Percentiles rank a stretch among this genome's conserved stretches.
phyloP scores from a whole-genome alignment of 768 basidiomycete genomes.

The Calocybe gangraenosa region DNA sequence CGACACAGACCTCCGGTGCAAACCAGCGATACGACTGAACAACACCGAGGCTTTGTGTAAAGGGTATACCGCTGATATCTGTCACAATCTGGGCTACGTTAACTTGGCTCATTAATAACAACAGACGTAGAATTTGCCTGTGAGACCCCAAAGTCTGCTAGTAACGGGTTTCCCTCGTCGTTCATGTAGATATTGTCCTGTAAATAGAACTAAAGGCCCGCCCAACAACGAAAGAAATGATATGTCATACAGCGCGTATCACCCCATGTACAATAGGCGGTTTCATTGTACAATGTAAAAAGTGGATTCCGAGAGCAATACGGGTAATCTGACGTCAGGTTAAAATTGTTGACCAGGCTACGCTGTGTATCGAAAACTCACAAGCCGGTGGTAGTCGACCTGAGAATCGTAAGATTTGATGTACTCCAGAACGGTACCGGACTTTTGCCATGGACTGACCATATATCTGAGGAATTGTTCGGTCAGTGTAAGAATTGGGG shows the following conservation, averaged over 20 bases:
- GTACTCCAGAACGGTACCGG: constrained; percentile 47
- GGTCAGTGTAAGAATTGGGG: not conserved
- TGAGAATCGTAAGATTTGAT: constrained; percentile 32
- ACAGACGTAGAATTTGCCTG: constrained; percentile 28
- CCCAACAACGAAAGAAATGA: not conserved
- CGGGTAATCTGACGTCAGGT: constrained; percentile 34
- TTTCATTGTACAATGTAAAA: constrained; percentile 42
- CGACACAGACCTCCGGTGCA: constrained; percentile 52
- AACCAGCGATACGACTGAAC: constrained; percentile 48
- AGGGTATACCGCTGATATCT: constrained; percentile 52
- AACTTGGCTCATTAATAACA: not conserved
- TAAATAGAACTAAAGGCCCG: not conserved
- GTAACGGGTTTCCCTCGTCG: constrained; percentile 38
- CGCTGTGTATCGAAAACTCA: constrained; percentile 16
- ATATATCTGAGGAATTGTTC: constrained; percentile 36
- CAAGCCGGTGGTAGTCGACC: constrained; percentile 41
- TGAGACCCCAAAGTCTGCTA: constrained; percentile 57
- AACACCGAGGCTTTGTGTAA: constrained; percentile 48
- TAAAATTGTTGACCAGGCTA: not conserved
- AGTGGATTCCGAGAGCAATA: constrained; percentile 40
- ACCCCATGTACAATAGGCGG: constrained; percentile 54
- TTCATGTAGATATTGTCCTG: constrained; percentile 50
- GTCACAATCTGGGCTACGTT: constrained; percentile 40
- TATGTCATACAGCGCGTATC: constrained; percentile 40
- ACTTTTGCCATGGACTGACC: constrained; percentile 54